Conservation (phyloP, 148 eudicot species). For the Rhododendron henanense region DNA sequence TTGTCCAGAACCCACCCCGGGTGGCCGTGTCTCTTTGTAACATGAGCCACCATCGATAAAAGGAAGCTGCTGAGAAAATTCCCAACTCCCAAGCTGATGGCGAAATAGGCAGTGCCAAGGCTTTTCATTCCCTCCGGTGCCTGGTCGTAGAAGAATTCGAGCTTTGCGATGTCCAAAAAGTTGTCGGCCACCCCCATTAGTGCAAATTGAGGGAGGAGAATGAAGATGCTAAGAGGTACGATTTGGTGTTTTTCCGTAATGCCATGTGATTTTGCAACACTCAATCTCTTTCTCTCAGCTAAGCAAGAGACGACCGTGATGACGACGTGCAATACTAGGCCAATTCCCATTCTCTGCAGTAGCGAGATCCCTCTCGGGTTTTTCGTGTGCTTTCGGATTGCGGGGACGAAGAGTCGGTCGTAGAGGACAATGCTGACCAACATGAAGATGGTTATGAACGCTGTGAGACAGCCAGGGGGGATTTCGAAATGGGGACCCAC, state of each 20-base stretch:
- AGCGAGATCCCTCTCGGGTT: constrained; percentile 74
- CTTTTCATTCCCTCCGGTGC: constrained; percentile 90
- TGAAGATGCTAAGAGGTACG: constrained; percentile 38
- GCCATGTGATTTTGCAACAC: constrained; percentile 48
- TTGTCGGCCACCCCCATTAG: constrained; percentile 77
- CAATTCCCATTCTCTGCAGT: constrained; percentile 80
- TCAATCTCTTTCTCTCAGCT: constrained; percentile 44
- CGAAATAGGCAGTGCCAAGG: constrained; percentile 70
- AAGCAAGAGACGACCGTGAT: constrained; percentile 46
- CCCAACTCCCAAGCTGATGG: constrained; percentile 59
- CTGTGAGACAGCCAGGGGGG: constrained; percentile 68
- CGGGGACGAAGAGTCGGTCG: constrained; percentile 48
- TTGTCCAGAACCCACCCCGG: constrained; percentile 72
- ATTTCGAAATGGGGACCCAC: constrained; percentile 46
- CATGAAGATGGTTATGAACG: constrained; percentile 56
- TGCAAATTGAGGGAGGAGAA: constrained; percentile 62
- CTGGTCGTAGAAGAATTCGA: constrained; percentile 84
- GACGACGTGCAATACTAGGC: constrained; percentile 46
- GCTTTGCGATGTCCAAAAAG: constrained; percentile 59
- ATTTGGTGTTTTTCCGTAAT: constrained; percentile 39
- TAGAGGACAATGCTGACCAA: constrained; percentile 54
- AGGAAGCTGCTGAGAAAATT: constrained; percentile 68
- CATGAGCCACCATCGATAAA: constrained; percentile 42
- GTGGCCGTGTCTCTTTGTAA: constrained; percentile 47
- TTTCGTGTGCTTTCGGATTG: constrained; percentile 35